phyloP scores from a whole-genome alignment of 306 rosid genomes.

The Hippophae tibetana region DNA sequence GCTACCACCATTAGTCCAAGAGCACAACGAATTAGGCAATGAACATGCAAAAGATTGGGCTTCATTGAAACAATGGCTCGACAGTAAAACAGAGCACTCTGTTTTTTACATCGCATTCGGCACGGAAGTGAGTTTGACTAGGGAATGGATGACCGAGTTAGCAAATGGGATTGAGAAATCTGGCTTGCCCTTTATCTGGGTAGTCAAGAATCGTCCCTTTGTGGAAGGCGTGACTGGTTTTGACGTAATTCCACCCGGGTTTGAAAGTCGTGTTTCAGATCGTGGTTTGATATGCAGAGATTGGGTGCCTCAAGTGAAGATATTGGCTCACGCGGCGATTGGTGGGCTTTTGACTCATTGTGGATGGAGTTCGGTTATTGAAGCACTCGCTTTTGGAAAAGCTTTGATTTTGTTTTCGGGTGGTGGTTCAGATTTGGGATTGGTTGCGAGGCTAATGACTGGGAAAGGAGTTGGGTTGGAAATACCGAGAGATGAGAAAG shows the following conservation, averaged over 20 bases:
- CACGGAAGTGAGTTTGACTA: conserved; percentile 14
- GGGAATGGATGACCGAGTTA: conserved; percentile 10
- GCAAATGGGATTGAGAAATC: conserved; percentile 23
- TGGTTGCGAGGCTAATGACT: not conserved
- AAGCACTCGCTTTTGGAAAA: conserved; percentile 11
- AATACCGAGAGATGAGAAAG: conserved; percentile 11
- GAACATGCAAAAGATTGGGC: conserved; percentile 2
- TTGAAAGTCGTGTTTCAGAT: not conserved
- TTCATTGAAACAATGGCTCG: conserved; percentile 10
- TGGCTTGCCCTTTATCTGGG: conserved; percentile 17
- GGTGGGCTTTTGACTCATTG: conserved; percentile 21
- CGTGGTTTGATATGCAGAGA: conserved; percentile 16
- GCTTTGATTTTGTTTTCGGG: conserved; percentile 12
- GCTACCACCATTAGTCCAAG: not conserved
- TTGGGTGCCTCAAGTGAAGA: conserved; percentile 15
- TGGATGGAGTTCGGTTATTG: conserved; percentile 21
- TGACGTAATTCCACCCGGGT: conserved; percentile 4
- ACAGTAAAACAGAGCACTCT: conserved; percentile 2
- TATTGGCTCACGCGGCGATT: not conserved
- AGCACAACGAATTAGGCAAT: not conserved
- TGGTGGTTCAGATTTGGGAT: conserved; percentile 12
- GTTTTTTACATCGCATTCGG: conserved; percentile 24
- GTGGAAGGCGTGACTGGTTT: not conserved
- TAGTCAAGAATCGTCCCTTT: conserved; percentile 2
- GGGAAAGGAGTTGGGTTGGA: conserved; percentile 8